Evolutionary conservation across 1,284 basidiomycete species (phyloP).

Genomic region (Irpex sp.): DNA sequence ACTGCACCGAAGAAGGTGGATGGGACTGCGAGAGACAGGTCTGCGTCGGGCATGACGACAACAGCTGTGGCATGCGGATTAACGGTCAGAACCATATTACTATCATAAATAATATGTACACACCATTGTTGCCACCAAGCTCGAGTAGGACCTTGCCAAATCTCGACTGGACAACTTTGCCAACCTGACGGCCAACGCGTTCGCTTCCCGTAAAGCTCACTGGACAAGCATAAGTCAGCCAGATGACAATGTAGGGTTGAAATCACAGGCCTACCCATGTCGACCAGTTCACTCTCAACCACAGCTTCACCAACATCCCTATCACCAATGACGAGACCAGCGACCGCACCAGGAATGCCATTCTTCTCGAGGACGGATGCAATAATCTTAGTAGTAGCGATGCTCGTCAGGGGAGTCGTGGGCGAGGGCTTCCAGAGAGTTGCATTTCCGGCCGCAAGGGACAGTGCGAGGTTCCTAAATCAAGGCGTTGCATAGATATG

Average conservation of each 20-base stretch:
- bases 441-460: constrained; percentile 87
- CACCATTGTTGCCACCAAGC: constrained; percentile 94
- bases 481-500: constrained; percentile 8
- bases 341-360: constrained; percentile 79
- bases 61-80: constrained; percentile 52
- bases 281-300: constrained; percentile 70
- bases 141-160: constrained; percentile 88
- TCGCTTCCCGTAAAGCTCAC: constrained; percentile 97
- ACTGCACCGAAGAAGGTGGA: constrained; percentile 92
- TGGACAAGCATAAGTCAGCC: constrained; percentile 17
- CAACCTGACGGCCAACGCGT: constrained; percentile 80
- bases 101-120: not conserved
- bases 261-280: constrained; percentile 53
- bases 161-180: constrained; percentile 73
- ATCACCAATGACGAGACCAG: constrained; percentile 80
- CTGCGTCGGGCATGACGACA: constrained; percentile 91
- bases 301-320: constrained; percentile 79
- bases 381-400: constrained; percentile 87
- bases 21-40: constrained; percentile 84
- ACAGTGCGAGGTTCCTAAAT: constrained; percentile 84
- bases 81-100: not conserved
- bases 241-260: not conserved
- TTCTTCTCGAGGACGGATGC: constrained; percentile 79
- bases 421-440: constrained; percentile 96
- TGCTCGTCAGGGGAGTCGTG: constrained; percentile 82